phyloP scores from a whole-genome alignment of 2,329 filamentous ascomycete species.

The Trichoderma polysporum region DNA sequence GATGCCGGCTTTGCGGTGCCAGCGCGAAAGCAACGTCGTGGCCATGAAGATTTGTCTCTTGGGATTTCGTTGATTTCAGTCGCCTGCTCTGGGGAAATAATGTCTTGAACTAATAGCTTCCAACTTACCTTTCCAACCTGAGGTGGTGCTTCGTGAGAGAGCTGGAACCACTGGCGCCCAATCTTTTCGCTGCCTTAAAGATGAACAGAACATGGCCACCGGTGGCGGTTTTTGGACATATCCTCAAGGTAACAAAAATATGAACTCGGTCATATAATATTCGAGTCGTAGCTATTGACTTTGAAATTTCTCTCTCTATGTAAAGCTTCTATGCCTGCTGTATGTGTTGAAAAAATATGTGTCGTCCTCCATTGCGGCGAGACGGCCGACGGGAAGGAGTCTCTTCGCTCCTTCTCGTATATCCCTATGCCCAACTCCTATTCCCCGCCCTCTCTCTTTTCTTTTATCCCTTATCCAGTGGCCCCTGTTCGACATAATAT shows the following conservation, averaged over 20 bases:
- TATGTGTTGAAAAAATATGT: not conserved
- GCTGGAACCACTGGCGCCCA: conserved; percentile 37
- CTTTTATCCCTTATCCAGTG: not conserved
- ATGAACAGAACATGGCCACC: conserved; percentile 39
- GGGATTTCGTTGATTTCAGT: not conserved
- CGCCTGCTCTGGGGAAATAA: conserved; percentile 3
- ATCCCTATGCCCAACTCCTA: not conserved
- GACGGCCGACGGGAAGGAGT: not conserved
- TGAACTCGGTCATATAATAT: not conserved
- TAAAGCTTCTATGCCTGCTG: not conserved
- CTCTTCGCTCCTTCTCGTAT: not conserved
- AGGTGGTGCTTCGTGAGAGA: conserved; percentile 25
- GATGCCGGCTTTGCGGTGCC: not conserved
- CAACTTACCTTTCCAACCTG: conserved; percentile 32
- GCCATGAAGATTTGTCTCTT: conserved; percentile 43
- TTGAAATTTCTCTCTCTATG: not conserved
- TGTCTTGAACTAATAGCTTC: not conserved
- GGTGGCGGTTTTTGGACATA: not conserved
- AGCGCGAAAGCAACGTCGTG: conserved; percentile 49
- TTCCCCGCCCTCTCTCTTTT: not conserved
- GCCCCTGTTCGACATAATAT: not conserved
- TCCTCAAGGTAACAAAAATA: not conserved
- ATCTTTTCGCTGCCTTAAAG: conserved; percentile 37
- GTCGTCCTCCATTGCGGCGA: not conserved
- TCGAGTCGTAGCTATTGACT: not conserved